Evolutionary conservation across 495 filamentous ascomycete genomes (phyloP), one percentile per base, ranked within the genome.

Genomic region (Geoglossum glabrum): DNA sequence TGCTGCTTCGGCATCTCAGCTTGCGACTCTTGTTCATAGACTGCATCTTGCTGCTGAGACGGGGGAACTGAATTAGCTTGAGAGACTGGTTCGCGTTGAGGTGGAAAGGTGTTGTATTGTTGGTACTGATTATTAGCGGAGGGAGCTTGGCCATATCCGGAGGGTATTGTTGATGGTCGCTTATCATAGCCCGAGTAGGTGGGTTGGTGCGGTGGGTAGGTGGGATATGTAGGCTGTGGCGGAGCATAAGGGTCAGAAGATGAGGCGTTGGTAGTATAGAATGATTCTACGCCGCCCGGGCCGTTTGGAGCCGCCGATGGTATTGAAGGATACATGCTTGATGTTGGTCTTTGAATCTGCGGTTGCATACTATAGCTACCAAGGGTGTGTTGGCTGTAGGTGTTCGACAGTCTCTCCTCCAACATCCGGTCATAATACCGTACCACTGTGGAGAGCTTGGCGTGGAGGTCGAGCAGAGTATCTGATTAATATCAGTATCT

Each of bases 361-460:
- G 71, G 70, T 28, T 67, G 64, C 4, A 71, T 61, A 17, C 72
- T 70, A 65, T 74, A 76, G 28, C 77, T 73, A 7, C 75, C 72
- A 34, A 81, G 72, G 45, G 70, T 80, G 61, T 89, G 86, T 63
- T 94, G 87, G 61, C 81, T 84, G 68, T 97, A 97, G 1, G 92
- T 88, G 64, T 82, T 92, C 1, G 88, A 92, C 9, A 98, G 74
- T 15, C 92, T 82, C 56, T 97, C 93, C 68, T 98, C 92, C 1
- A 98, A 73, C 93, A 98, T 97, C 21, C 87, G 81, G 66, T 98
- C 93, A 65, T 98, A 98, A 64, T 97, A 98, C n/a, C 92, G 81
- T 23, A 98, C 93, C 49, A 97, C 93, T 0, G 92, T 95, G 1
- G 90, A 89, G 9, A 98, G 74, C 70, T 98, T 98, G 33, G 87